Conservation (phyloP, 345 rosid species). For the Microcos paniculata region DNA sequence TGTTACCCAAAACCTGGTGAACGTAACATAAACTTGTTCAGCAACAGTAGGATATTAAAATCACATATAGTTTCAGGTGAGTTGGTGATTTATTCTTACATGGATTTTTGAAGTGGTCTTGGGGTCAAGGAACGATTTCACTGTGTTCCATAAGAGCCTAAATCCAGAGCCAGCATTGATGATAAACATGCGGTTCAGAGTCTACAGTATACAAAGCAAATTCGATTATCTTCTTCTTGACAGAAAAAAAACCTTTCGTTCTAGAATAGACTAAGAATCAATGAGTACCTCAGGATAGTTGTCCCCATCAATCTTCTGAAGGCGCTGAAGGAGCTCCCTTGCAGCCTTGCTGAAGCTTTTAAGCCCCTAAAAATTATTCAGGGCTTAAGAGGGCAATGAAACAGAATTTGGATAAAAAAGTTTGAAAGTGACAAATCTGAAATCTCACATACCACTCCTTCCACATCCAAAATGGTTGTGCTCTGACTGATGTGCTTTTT, state of each 20-base stretch:
- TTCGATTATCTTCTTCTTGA: constrained; percentile 17
- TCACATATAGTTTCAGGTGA: background rate
- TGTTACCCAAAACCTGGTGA: constrained; percentile 82
- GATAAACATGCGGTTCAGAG: constrained; percentile 90
- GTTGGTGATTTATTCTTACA: constrained; percentile 33
- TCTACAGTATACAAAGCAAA: constrained; percentile 39
- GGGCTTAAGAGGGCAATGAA: background rate
- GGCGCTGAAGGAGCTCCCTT: constrained; percentile 65
- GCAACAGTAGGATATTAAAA: constrained; percentile 7
- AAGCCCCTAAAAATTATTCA: constrained; percentile 57
- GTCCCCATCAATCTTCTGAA: constrained; percentile 80
- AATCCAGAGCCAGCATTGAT: constrained; percentile 94
- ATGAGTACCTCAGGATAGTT: constrained; percentile 82
- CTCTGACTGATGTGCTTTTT: constrained; percentile 83
- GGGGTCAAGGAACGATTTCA: constrained; percentile 81
- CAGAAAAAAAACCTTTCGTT: background rate
- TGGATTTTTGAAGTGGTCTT: constrained; percentile 87
- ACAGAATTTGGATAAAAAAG: background rate
- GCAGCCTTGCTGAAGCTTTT: constrained; percentile 82
- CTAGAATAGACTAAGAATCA: background rate
- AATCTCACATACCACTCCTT: constrained; percentile 77
- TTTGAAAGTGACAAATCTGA: background rate
- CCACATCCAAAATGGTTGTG: constrained; percentile 89
- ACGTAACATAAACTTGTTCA: constrained; percentile 19
- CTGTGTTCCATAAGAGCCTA: constrained; percentile 81